Evolutionary conservation across 208 protist genomes (phyloP).

Genomic region (Phytomonas francai): DNA sequence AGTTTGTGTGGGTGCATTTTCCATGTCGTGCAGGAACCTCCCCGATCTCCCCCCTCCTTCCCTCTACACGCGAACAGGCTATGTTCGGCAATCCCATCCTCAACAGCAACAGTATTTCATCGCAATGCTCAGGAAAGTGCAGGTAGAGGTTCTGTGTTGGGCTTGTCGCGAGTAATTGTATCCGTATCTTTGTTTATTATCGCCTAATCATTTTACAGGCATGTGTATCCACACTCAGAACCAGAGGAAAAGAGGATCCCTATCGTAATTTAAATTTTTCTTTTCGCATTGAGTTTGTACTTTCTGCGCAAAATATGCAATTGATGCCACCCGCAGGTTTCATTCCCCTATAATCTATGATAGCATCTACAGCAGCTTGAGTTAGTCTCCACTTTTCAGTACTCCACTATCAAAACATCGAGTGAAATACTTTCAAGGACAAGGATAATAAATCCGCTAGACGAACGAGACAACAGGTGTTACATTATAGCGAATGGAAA

Average conservation of each 20-base stretch:
- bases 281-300: background rate
- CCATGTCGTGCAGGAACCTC: background rate
- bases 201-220: background rate
- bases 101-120: background rate
- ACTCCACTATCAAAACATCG: background rate
- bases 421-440: background rate
- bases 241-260: background rate
- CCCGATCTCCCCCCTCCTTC: background rate
- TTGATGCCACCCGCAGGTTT: background rate
- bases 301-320: background rate
- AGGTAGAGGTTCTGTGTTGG: background rate
- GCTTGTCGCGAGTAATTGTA: background rate
- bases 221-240: background rate
- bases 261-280: background rate
- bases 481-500: background rate
- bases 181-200: background rate
- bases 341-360: background rate
- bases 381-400: background rate
- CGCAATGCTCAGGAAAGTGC: background rate
- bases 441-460: background rate
- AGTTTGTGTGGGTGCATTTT: background rate
- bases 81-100: background rate
- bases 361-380: background rate
- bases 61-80: no score
- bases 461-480: background rate